Conservation (phyloP, 345 rosid species). For the Syzygium grande region DNA sequence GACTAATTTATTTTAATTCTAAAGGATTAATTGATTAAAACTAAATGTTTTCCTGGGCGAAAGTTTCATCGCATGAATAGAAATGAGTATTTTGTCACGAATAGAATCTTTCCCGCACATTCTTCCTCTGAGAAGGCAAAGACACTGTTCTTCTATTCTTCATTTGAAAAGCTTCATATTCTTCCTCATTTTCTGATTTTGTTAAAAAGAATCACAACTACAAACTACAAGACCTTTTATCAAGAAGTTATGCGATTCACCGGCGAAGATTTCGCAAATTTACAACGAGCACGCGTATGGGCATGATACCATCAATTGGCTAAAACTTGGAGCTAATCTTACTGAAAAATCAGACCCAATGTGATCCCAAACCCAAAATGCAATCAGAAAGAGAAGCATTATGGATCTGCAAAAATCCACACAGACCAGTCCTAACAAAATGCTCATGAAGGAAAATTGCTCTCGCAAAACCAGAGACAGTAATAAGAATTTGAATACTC, state of each 20-base stretch:
- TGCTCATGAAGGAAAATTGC: not conserved
- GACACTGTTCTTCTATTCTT: not conserved
- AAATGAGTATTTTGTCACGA: not conserved
- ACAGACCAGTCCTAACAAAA: not conserved
- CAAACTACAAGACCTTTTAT: not conserved
- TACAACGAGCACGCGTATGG: not conserved
- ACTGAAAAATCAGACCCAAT: not conserved
- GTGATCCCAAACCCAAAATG: not conserved
- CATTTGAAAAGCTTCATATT: not conserved
- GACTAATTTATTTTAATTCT: not conserved
- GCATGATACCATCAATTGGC: not conserved
- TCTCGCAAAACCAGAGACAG: not conserved
- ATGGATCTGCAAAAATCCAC: not conserved
- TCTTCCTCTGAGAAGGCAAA: not conserved
- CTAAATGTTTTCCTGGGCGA: not conserved
- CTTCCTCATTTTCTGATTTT: not conserved
- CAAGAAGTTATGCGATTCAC: not conserved
- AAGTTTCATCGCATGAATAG: not conserved
- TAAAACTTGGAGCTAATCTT: not conserved
- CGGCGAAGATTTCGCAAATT: not conserved
- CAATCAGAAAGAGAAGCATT: not conserved
- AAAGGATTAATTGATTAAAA: not conserved
- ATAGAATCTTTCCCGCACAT: not conserved
- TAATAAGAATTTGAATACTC: not conserved
- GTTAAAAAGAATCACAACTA: not conserved